Conservation (phyloP, 805 yeast species). For the Wickerhamomyces rabaulensis region DNA sequence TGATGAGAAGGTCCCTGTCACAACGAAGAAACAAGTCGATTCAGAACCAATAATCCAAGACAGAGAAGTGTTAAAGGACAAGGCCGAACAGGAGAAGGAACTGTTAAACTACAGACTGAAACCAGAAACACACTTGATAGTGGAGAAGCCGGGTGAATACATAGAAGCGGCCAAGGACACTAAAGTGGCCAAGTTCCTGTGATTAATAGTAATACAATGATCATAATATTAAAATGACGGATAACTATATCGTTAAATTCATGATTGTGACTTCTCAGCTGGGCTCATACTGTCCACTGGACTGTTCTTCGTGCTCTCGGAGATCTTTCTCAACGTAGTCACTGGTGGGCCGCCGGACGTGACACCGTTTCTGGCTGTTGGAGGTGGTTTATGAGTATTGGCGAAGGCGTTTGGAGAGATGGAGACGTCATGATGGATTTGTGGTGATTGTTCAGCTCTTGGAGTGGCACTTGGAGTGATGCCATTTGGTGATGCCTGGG, state of each 20-base stretch:
- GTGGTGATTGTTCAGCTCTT: background rate
- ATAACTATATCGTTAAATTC: background rate
- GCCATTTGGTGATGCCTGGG: background rate
- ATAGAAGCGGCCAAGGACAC: conserved; percentile 33
- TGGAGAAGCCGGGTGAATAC: conserved; percentile 35
- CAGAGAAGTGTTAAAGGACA: conserved; percentile 15
- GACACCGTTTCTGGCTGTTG: background rate
- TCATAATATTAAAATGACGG: no score
- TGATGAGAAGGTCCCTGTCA: conserved; percentile 1
- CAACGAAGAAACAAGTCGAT: background rate
- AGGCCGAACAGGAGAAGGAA: conserved; percentile 27
- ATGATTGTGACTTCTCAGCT: background rate
- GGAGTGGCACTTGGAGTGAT: background rate
- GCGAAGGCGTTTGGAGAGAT: background rate
- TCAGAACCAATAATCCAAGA: background rate
- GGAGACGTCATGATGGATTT: background rate
- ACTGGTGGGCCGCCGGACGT: background rate
- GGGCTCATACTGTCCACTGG: background rate
- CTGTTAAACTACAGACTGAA: conserved; percentile 24
- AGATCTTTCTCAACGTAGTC: background rate
- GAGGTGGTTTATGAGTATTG: background rate
- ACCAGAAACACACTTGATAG: conserved; percentile 31
- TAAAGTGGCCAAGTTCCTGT: conserved; percentile 32
- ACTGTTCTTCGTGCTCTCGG: background rate
- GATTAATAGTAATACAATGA: conserved; percentile 3